A percentile compares a stretch with the other conserved stretches of the same genome.
phyloP scores from a whole-genome alignment of 371 early-diverging fungal genomes.

The Mucor indicus region DNA sequence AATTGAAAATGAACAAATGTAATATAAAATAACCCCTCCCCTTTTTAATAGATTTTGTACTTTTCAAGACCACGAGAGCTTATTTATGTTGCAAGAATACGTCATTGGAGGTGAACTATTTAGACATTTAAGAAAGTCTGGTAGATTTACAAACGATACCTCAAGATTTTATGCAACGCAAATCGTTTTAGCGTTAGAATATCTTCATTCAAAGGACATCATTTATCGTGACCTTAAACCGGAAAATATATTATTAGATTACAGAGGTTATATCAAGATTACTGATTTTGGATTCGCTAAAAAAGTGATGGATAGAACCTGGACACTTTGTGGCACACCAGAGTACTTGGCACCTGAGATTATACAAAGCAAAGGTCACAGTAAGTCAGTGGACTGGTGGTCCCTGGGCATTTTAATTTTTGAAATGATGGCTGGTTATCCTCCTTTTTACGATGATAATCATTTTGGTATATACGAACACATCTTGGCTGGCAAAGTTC shows the following conservation, averaged over 20 bases:
- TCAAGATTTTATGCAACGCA: constrained; percentile 84
- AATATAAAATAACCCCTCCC: constrained; percentile 12
- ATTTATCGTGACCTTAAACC: constrained; percentile 97
- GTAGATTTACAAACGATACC: constrained; percentile 86
- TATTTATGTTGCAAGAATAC: constrained; percentile 97
- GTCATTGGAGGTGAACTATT: constrained; percentile 97
- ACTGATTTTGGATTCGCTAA: constrained; percentile 99
- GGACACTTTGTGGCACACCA: constrained; percentile 98
- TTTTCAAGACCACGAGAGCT: constrained; percentile 85
- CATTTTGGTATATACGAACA: constrained; percentile 84
- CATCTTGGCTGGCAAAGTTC: constrained; percentile 72
- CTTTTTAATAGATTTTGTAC: constrained; percentile 71
- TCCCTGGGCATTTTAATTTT: constrained; percentile 96
- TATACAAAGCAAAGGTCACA: constrained; percentile 96
- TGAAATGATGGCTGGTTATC: constrained; percentile 93
- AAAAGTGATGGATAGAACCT: constrained; percentile 72
- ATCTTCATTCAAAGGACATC: constrained; percentile 89
- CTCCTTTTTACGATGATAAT: constrained; percentile 97
- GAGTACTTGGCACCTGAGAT: constrained; percentile 99
- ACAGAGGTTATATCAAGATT: constrained; percentile 93
- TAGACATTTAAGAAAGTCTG: constrained; percentile 82
- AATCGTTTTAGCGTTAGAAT: constrained; percentile 81
- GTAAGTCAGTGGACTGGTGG: constrained; percentile 98
- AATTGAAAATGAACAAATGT: background rate
- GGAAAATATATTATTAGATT: constrained; percentile 90